Evolutionary conservation across 192 early-diverging fungal genomes (phyloP), one percentile per base, ranked within the genome.

Genomic region (Endogone sp.): DNA sequence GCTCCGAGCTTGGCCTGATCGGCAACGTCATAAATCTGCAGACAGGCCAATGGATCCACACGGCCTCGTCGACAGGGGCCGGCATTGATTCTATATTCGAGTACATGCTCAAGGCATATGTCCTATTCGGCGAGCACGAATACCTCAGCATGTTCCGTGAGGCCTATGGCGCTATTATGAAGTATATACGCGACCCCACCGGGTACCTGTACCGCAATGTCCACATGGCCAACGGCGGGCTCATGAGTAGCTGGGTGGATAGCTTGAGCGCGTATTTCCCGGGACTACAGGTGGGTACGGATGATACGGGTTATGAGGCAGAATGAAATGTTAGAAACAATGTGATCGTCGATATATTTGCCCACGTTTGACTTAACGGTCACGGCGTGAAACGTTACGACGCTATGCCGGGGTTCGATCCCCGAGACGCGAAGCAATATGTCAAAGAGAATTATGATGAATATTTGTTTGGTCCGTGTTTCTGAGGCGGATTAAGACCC

Each of bases 61-160:
- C 77, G 21, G 82, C 88, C 30, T 81, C 92, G 20, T 88, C 91
- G 21, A 88, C 94, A 6, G 91, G 97, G 28, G 95, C 95, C 8
- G 97, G 95, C 54, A 85, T 92, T 13, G 97, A 99, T 77, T 95
- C 94, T 10, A 88, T 94, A 32, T 96, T 90, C 73, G 95, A 96
- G 79, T 99, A 99, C 69, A 75, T 96, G 26, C 72, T 97, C 22
- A 99, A 99, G 75, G 85, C 90, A 8, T 90, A 94, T 69, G 78
- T 97, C 2, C 84, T 95, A 13, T 95, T 98, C 85, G 94, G 91
- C 16, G 94, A 95, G 63, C 62, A 77, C 0, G 82, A 89, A 37
- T 97, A 95, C 65, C 71, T 90, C 9, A 76, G 81, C 10, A 85
- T 90, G 70, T 98, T 96, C 74, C 85, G 90, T 25, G 72, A 79